phyloP scores from a whole-genome alignment of 192 early-diverging fungal genomes.

The Coemansia sp. region DNA sequence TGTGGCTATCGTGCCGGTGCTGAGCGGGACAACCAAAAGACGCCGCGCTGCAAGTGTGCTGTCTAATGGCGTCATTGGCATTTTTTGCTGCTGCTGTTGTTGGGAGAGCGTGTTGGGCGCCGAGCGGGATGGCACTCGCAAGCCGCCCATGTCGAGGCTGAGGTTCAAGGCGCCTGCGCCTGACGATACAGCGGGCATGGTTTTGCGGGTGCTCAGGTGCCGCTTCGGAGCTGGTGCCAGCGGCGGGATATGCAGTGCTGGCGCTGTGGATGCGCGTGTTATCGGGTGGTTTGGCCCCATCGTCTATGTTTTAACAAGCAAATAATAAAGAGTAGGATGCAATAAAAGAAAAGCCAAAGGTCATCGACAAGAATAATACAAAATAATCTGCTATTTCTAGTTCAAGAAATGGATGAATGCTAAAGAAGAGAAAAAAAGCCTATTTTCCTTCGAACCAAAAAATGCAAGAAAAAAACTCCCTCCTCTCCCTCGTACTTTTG shows the following conservation, averaged over 20 bases:
- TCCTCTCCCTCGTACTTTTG: neutral
- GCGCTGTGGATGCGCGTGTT: conserved; percentile 16
- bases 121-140: conserved; percentile 9
- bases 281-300: conserved; percentile 9
- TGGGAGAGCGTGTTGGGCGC: neutral
- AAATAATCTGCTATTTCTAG: neutral
- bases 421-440: neutral
- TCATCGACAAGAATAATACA: neutral
- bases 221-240: conserved; percentile 10
- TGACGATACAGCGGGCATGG: conserved; percentile 6
- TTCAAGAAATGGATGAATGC: neutral
- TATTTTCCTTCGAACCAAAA: neutral
- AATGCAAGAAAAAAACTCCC: conserved; percentile 7
- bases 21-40: neutral
- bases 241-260: conserved; percentile 5
- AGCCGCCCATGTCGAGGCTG: conserved; percentile 12
- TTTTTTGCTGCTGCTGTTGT: conserved; percentile 2
- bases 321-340: neutral
- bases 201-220: conserved; percentile 12
- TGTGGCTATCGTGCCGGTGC: neutral
- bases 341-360: conserved; percentile 1
- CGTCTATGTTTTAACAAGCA: neutral
- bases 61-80: neutral
- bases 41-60: neutral
- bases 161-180: conserved; percentile 4